Evolutionary conservation across 2,329 filamentous ascomycete genomes (phyloP), one percentile per base, ranked within the genome.

Genomic region (Fusarium brevicatenulatum): DNA sequence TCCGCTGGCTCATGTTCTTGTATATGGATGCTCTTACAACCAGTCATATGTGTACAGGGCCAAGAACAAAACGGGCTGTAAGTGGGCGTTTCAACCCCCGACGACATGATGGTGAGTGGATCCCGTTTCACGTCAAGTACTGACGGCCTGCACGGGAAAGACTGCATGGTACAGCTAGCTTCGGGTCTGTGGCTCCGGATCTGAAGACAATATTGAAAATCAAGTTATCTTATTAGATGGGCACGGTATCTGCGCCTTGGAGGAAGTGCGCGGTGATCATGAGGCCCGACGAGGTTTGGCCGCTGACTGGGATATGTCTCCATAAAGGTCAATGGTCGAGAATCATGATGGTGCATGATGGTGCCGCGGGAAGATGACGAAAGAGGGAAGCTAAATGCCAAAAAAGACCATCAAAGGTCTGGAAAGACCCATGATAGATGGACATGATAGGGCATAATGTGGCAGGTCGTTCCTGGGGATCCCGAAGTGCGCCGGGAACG

Each of bases 401-500:
- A 70, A 50, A 56, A 56, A 59, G 54, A 59, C 44, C 36, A 57
- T 62, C 50, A 64, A 57, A 25, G 44, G 30, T 25, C 44, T 62
- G 46, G 40, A 58, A 66, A 63, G 50, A 47, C 66, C 54, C 30
- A 60, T 49, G 55, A 40, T 53, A 62, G 49, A 60, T 67, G 53
- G 63, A 37, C 40, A 61, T 64, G 64, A 69, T 65, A 61, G 71
- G 67, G 42, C 49, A 43, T 50, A 62, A 39, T 61, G 61, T 68
- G 63, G 63, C 68, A 71, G 43, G 63, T 71, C 59, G 73, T 78
- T 77, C 75, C 76, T 78, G 75, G 72, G 75, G 76, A 74, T 77
- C 75, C 76, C 76, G 76, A 78, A 75, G 66, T 65, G 68, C 67
- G 71, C 69, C 66, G 74, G 74, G 68, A 68, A 68, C 73, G 74